Base-by-base conservation (phyloP, 1,284 basidiomycete species). In the Grifola frondosa region DNA sequence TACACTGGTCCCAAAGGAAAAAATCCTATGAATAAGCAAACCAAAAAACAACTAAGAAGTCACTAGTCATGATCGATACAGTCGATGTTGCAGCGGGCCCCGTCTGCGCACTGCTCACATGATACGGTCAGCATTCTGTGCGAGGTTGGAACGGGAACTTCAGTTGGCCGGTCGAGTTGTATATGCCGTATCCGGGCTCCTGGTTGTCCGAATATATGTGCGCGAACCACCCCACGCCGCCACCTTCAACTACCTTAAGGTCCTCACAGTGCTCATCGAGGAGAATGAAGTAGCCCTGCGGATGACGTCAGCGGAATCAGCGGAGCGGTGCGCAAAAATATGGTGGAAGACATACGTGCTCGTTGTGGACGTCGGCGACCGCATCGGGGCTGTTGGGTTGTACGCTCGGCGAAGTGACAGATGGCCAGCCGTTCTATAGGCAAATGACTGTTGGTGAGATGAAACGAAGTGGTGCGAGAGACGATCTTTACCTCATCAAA, bases 151-250 rank as follows among this genome's bases (percentile, higher is more conserved):
- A 84, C 11, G 68, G 60, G 54, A 84, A 82, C 62, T 85, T 84
- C 50, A 69, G 50, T 15, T 58, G 53, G 19, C 77, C 75, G 28
- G 66, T 58, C 2, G 34, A 49, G 35, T 73, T 64, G 56, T 82
- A 81, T 38, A 85, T 75, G 4, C 82, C 84, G 53, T 85, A 86
- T 15, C 84, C 83, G 21, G 78, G 77, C 53, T 84, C 81, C 60
- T 78, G 72, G 45, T 63, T 50, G 55, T 88, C 84, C 3, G 78
- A 78, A 57, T 85, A 88, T 36, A 88, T 81, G 57, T 88, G 86
- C 34, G 81, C 81, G 57, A 90, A 90, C 87, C 87, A 89, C 10
- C 86, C 88, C 17, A 88, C 66, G 21, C 84, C 82, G 13, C 84
- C 83, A 5, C 73, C 72, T 9, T 70, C 63, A 20, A 77, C 74